These are phyloP conservation scores for Lizonia empirigonia DNA, from an alignment of 2,329 filamentous ascomycete species.

Conservation along the genomic window DNA sequence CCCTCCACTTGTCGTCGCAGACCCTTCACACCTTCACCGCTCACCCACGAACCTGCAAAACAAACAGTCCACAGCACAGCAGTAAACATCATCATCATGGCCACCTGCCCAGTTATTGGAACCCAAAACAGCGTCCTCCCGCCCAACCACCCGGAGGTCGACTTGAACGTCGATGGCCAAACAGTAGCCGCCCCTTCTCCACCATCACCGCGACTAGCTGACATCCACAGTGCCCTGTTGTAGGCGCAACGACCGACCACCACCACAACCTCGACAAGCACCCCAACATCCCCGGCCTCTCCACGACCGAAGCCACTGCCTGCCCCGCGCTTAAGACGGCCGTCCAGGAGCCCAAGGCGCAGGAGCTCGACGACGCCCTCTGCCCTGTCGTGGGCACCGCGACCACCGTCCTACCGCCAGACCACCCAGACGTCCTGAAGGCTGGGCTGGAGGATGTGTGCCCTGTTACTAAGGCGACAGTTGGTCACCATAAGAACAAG, in stretches of 20 bases:
- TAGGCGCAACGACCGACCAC: slow-evolving; percentile 54
- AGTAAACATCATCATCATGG: slow-evolving; percentile 23
- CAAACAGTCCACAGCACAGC: background rate
- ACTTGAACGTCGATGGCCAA: slow-evolving; percentile 49
- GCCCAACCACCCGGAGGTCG: slow-evolving; percentile 51
- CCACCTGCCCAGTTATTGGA: slow-evolving; percentile 48
- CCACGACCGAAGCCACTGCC: slow-evolving; percentile 39
- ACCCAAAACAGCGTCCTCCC: slow-evolving; percentile 53
- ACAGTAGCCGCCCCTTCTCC: slow-evolving; percentile 14
- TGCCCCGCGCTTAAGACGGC: slow-evolving; percentile 52
- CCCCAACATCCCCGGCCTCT: slow-evolving; percentile 43
- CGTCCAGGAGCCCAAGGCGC: slow-evolving; percentile 43
- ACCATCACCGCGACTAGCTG: background rate
- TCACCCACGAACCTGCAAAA: background rate
- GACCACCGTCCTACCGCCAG: slow-evolving; percentile 50
- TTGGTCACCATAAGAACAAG: slow-evolving; percentile 53
- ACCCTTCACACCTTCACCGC: slow-evolving; percentile 2
- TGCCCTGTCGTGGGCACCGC: slow-evolving; percentile 55
- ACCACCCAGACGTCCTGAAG: slow-evolving; percentile 49
- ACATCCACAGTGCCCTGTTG: slow-evolving; percentile 48
- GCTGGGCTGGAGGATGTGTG: slow-evolving; percentile 49
- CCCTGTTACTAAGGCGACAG: slow-evolving; percentile 52
- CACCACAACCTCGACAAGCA: slow-evolving; percentile 53
- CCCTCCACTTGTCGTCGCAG: slow-evolving; percentile 8
- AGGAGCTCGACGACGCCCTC: slow-evolving; percentile 50